Evolutionary conservation across 306 rosid genomes (phyloP), one percentile per base, ranked within the genome.

Genomic region (Quercus variabilis): DNA sequence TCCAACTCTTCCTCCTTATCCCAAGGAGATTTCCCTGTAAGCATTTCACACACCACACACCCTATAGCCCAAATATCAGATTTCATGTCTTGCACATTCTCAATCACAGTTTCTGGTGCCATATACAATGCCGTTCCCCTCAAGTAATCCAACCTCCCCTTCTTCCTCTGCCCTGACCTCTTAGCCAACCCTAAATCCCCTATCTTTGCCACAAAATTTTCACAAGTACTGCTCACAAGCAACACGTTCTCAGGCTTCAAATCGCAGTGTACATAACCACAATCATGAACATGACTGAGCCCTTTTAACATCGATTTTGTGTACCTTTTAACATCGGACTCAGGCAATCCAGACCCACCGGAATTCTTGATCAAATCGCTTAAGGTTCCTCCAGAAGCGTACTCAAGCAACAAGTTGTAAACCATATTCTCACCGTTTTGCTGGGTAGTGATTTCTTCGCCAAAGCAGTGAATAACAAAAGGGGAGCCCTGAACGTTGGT

Each of bases 31-130:
- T 65, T 63, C 3, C 81, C 84, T 4, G 76, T 72, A 3, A 80
- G 81, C 87, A 84, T 84, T 70, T 84, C 71, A 5, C 81, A 60
- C 15, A 80, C 84, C 25, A 80, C 9, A 43, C 84, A 80, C 12
- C 84, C 84, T 1, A 80, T 52, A 2, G 87, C 83, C 87, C 87
- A 84, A 64, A 84, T 80, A 76, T 84, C 87, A 5, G 81, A 75
- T 3, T 75, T 8, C 9, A 74, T 33, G 10, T 65, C 84, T 12
- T 80, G 84, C 2, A 71, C 51, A 31, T 43, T 5, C 20, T 76
- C 38, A 18, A 71, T 31, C 38, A 84, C 62, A 9, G 78, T 63
- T 75, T 84, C 87, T 0, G 84, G 84, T 1, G 87, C 77, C 78
- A 84, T 54, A 74, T 76, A 84, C 55, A 38, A 8, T 5, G 65